Evolutionary conservation across 306 rosid species (phyloP).

Genomic region (Cucumis sativus): DNA sequence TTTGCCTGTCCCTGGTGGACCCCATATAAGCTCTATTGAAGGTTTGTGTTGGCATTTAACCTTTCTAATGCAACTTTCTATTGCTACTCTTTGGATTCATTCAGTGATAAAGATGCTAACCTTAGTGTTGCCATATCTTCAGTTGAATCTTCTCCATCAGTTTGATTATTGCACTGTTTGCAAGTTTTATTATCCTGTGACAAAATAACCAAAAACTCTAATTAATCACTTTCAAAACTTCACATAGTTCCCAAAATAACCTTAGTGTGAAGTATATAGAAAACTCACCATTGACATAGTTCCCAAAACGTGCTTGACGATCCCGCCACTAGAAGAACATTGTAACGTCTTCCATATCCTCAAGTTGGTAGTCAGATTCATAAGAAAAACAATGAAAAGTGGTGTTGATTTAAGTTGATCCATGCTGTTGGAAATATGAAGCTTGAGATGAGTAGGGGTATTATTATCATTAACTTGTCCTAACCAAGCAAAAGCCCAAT

Average conservation of each 20-base stretch:
- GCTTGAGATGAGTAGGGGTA: constrained; percentile 14
- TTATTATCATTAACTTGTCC: constrained; percentile 12
- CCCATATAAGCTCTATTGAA: constrained; percentile 52
- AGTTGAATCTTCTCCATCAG: not conserved
- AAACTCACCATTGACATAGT: constrained; percentile 18
- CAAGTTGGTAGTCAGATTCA: constrained; percentile 26
- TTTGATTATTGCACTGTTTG: constrained; percentile 5
- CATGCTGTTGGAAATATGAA: constrained; percentile 22
- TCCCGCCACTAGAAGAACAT: not conserved
- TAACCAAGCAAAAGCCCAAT: constrained; percentile 27
- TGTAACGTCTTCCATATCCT: constrained; percentile 50
- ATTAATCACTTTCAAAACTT: not conserved
- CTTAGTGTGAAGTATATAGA: too few relatives aligned
- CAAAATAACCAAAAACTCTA: not conserved
- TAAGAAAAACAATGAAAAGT: constrained; percentile 30
- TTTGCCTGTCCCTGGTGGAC: constrained; percentile 88
- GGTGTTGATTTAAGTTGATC: not conserved
- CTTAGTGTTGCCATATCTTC: not conserved
- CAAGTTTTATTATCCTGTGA: constrained; percentile 15
- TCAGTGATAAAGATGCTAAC: constrained; percentile 10
- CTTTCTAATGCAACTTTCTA: constrained; percentile 31
- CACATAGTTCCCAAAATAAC: too few relatives aligned
- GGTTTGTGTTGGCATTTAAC: constrained; percentile 19
- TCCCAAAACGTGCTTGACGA: constrained; percentile 14
- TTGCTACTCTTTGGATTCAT: constrained; percentile 46